A percentile compares a stretch with the other conserved stretches of the same genome.
phyloP scores from a whole-genome alignment of 495 filamentous ascomycete species.

The Thermothielavioides terrestris region DNA sequence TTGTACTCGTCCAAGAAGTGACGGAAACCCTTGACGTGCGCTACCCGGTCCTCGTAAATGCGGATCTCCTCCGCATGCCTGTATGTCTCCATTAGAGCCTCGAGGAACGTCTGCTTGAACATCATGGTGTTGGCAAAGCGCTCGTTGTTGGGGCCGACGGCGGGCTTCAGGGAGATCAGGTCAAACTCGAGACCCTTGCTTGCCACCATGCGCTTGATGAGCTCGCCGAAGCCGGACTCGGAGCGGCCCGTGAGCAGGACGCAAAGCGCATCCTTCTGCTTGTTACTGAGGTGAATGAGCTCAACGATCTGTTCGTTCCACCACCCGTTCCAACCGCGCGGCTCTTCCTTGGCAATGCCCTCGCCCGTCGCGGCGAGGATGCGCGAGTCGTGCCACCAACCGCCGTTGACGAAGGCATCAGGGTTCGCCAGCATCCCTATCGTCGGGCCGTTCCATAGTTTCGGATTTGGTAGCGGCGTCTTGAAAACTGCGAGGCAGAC shows the following conservation, averaged over 20 bases:
- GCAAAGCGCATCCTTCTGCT: conserved; percentile 78
- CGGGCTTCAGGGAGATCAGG: conserved; percentile 80
- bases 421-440: conserved; percentile 66
- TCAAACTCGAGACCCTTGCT: conserved; percentile 81
- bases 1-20: conserved; percentile 73
- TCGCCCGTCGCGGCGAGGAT: conserved; percentile 82
- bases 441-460: conserved; percentile 73
- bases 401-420: conserved; percentile 72
- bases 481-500: conserved; percentile 64
- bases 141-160: conserved; percentile 67
- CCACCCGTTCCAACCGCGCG: conserved; percentile 81
- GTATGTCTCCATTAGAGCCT: conserved; percentile 77
- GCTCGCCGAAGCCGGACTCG: conserved; percentile 62
- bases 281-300: conserved; percentile 70
- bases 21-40: conserved; percentile 68
- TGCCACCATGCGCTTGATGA: conserved; percentile 74
- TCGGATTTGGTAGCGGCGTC: conserved; percentile 79
- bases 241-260: conserved; percentile 85
- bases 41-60: conserved; percentile 53
- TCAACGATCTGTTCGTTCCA: conserved; percentile 94
- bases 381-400: conserved; percentile 93
- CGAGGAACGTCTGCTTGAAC: conserved; percentile 81
- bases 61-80: conserved; percentile 68
- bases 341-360: conserved; percentile 75
- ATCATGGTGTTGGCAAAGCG: conserved; percentile 67